These are phyloP conservation scores for Rehmannia glutinosa DNA, from an alignment of 257 asterid genomes.

Conservation along the genomic window DNA sequence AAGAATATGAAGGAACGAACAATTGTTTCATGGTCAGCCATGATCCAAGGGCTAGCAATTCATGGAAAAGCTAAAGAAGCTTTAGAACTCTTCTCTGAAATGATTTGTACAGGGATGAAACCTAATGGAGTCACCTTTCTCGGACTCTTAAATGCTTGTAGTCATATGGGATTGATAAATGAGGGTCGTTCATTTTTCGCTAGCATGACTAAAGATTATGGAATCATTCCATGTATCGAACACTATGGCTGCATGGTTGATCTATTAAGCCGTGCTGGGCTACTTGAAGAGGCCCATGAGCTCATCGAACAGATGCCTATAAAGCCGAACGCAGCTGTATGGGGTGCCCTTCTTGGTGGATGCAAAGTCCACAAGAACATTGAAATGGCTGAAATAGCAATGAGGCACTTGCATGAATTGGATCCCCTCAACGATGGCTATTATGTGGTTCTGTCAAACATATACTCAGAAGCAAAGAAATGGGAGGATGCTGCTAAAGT, in stretches of 20 bases:
- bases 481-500: conserved; percentile 45
- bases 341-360: conserved; percentile 83
- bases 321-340: conserved; percentile 50
- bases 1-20: conserved; percentile 41
- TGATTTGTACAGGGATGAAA: conserved; percentile 45
- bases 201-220: conserved; percentile 49
- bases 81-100: conserved; percentile 40
- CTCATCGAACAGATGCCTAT: conserved; percentile 50
- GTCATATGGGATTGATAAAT: conserved; percentile 56
- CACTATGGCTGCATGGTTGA: conserved; percentile 87
- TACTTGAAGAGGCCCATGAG: conserved; percentile 49
- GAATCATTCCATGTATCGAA: conserved; percentile 46
- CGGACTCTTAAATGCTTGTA: conserved; percentile 65
- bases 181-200: conserved; percentile 44
- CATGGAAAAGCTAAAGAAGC: conserved; percentile 58
- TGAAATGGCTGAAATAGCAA: conserved; percentile 54
- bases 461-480: conserved; percentile 35
- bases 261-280: conserved; percentile 61
- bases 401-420: conserved; percentile 31
- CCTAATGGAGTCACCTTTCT: conserved; percentile 63
- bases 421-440: conserved; percentile 57
- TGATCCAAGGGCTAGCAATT: conserved; percentile 70
- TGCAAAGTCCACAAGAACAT: conserved; percentile 57
- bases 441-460: conserved; percentile 52
- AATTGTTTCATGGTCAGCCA: conserved; percentile 65